Conservation (phyloP, 306 rosid genomes). For the Sphenostylis stenocarpa region DNA sequence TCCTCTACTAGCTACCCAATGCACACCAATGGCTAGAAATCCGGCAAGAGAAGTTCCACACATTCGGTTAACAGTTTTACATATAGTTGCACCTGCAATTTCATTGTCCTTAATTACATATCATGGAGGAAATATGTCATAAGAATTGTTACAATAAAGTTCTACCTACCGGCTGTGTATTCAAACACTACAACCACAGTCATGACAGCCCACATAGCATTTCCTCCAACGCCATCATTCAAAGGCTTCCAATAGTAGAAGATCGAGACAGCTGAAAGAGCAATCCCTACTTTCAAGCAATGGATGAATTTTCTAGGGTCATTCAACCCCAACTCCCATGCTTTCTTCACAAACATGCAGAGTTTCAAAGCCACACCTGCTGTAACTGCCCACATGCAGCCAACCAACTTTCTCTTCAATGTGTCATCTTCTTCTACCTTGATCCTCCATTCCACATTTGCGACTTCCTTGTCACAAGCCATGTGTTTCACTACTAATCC, state of each 20-base stretch:
- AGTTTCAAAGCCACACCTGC: conserved; percentile 42
- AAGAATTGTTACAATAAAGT: not conserved
- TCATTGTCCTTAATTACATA: not conserved
- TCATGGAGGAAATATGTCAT: not conserved
- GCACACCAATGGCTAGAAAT: conserved; percentile 64
- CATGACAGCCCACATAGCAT: conserved; percentile 86
- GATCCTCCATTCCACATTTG: conserved; percentile 67
- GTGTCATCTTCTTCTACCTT: conserved; percentile 48
- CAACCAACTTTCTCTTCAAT: conserved; percentile 16
- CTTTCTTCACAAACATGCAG: conserved; percentile 54
- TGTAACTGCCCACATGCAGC: conserved; percentile 37
- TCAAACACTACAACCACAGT: conserved; percentile 82
- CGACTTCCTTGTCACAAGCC: conserved; percentile 39
- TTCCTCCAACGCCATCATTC: conserved; percentile 74
- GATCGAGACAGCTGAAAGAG: conserved; percentile 72
- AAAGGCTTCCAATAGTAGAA: conserved; percentile 81
- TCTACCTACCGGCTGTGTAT: conserved; percentile 55
- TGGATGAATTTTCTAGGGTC: conserved; percentile 87
- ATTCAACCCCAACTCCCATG: conserved; percentile 68
- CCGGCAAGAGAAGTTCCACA: conserved; percentile 80
- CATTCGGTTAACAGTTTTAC: conserved; percentile 63
- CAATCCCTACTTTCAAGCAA: conserved; percentile 74
- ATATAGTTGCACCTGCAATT: conserved; percentile 75
- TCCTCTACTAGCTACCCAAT: conserved; percentile 65
- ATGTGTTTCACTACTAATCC: not conserved